phyloP scores from a whole-genome alignment of 148 eudicot genomes.

The Rhododendron henanense region DNA sequence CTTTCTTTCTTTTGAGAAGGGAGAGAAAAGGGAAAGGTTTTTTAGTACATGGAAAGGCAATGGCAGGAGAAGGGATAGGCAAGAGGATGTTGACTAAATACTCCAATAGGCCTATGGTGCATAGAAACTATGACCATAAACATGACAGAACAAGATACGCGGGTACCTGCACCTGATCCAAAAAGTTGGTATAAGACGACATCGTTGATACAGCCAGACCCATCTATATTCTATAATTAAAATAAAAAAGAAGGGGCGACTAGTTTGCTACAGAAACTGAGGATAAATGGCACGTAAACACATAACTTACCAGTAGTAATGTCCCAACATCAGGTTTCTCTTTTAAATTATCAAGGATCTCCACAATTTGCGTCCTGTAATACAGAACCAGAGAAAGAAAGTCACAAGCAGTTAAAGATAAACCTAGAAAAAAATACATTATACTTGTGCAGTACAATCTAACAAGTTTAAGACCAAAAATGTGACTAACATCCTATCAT shows the following conservation, averaged over 20 bases:
- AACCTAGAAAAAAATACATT: background rate
- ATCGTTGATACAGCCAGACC: background rate
- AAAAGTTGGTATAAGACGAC: background rate
- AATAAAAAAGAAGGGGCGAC: background rate
- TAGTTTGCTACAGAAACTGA: background rate
- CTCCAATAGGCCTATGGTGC: background rate
- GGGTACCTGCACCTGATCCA: background rate
- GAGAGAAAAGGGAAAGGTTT: background rate
- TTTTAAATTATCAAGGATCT: slow-evolving; percentile 74
- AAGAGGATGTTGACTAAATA: background rate
- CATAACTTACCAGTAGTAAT: slow-evolving; percentile 55
- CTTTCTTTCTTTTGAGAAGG: background rate
- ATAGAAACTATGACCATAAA: background rate
- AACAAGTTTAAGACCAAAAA: background rate
- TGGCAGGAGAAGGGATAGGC: background rate
- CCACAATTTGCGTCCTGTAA: slow-evolving; percentile 77
- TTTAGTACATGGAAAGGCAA: background rate
- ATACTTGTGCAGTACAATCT: background rate
- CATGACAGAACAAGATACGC: background rate
- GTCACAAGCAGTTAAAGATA: background rate
- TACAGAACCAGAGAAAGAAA: slow-evolving; percentile 7
- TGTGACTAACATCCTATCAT: background rate
- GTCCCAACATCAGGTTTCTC: slow-evolving; percentile 96
- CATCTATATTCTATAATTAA: background rate
- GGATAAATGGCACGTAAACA: background rate